Base-by-base conservation (phyloP, 495 filamentous ascomycete species). In the Clohesyomyces aquaticus region DNA sequence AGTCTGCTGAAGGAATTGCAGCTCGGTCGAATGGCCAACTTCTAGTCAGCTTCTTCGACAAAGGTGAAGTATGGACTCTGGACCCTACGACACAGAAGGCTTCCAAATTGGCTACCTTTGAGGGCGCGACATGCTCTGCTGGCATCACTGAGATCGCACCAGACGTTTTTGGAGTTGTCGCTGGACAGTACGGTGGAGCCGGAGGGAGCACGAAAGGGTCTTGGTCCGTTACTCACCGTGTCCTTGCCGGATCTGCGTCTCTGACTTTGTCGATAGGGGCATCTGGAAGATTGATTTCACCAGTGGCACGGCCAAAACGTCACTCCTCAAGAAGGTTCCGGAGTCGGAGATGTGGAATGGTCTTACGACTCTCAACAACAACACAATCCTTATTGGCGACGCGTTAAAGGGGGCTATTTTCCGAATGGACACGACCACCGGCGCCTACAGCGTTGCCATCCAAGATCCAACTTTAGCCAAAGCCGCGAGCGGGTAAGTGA, bases 261-360 rank as follows among this genome's bases (percentile, higher is more conserved):
- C 32, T 38, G 32, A 38, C 14, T 14, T 6, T 38, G 6, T 38
- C 32, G 32, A n/a, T 14, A 38, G 32, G 32, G 32, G 32, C 32
- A 55, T 65, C 11, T 65, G 62, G 62, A 65, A 65, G 27, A 43
- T 59, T 9, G 62, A 65, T 18, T 59, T 65, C 21, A 59, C 62
- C 0, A 51, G 50, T 6, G 53, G 46, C 0, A 56, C 76, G 16
- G 68, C 77, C n/a, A 75, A 64, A 41, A 61, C 68, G 1, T 49
- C 65, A 10, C 65, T 78, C 2, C 66, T 80, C 61, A 74, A 74
- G 61, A 68, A 69, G 47, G 75, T 78, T 59, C 68, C 71, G n/a
- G 75, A 77, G 32, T 74, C 75, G 21, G 67, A 57, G 53, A 76
- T 76, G 49, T 68, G 76, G 25, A 80, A 80, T 67, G 77, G 77